Evolutionary conservation across 2,329 filamentous ascomycete species (phyloP), one percentile per base, ranked within the genome.

Genomic region (Trichoderma sp.): DNA sequence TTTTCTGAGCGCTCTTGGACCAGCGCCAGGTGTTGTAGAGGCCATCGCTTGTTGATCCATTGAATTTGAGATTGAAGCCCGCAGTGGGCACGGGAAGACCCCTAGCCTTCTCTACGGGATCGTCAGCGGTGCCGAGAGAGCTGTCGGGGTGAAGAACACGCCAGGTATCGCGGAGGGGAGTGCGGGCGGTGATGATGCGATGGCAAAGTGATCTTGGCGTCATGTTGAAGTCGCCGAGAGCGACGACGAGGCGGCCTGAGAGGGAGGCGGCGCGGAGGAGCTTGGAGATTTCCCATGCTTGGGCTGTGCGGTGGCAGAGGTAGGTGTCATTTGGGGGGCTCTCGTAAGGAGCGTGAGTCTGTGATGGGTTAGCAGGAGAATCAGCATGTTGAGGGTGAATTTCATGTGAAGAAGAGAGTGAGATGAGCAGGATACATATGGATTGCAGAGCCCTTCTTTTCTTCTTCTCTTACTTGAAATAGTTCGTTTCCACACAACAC

Each of bases 171-270:
- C 87, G 88, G 32, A 97, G 91, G 15, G 91, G 91, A 11, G 91
- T 90, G 78, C 94, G 91, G 4, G 90, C 89, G 71, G 92, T 93
- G 75, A 99, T 91, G 74, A 98, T 86, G 68, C 90, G 88, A 82
- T 98, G 93, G 36, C 93, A 91, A 73, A 97, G 88, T 30, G 93
- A 97, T 53, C 92, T 82, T 0, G 96, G 96, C n/a, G 94, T 85
- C 92, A 97, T 97, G 83, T 98, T 98, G 84, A 98, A 98, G 83
- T 98, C 96, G 30, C 96, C 96, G 68, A 97, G 84, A 6, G 91
- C 95, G 57, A 98, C 84, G 66, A 95, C 94, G 34, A 98, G 85
- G 79, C 95, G 93, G 7, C 94, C 94, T 15, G 92, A 86, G 75
- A 94, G 92, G 1, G 91, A 88, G 58, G 95, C 95, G 71, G 89